Percentiles rank a stretch among this genome's conserved stretches.
These are phyloP conservation scores for Trifolium subterraneum DNA, from an alignment of 306 rosid genomes.

Conservation along the genomic window DNA sequence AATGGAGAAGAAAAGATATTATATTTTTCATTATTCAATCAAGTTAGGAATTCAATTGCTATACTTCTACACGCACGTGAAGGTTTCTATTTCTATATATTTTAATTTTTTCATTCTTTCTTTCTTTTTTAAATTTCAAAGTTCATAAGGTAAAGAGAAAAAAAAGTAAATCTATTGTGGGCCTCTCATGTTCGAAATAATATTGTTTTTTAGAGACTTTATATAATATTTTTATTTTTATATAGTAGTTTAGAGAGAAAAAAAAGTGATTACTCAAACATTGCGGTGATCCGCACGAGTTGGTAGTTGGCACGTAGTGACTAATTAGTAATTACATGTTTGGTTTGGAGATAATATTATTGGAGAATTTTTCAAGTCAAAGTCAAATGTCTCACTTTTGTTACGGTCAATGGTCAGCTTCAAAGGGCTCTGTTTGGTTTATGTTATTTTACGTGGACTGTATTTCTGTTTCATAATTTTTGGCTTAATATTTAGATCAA, in stretches of 20 bases:
- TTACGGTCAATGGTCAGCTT: slow-evolving; percentile 57
- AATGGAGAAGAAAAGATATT: neutral
- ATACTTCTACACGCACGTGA: slow-evolving; percentile 55
- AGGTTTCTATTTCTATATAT: neutral
- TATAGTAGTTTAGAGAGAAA: neutral
- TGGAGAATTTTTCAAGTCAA: slow-evolving; percentile 41
- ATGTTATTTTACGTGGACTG: neutral
- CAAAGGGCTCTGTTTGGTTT: slow-evolving; percentile 37
- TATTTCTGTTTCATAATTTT: neutral
- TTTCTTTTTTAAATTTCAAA: slow-evolving; percentile 1
- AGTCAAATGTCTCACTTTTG: slow-evolving; percentile 48
- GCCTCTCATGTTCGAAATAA: slow-evolving; percentile 24
- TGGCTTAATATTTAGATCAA: neutral
- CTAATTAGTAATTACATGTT: neutral
- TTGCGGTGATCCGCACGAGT: slow-evolving; percentile 60
- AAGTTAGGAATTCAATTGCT: slow-evolving; percentile 25
- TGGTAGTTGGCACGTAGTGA: slow-evolving; percentile 46
- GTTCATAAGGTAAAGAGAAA: slow-evolving; percentile 18
- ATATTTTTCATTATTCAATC: slow-evolving; percentile 25
- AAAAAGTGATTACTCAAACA: slow-evolving; percentile 33
- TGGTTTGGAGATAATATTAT: slow-evolving; percentile 32
- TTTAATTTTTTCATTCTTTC: neutral
- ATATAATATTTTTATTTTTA: no score
- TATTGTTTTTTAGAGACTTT: neutral
- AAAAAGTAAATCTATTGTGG: neutral